phyloP scores from a whole-genome alignment of 345 rosid species.

The Turnera subulata region DNA sequence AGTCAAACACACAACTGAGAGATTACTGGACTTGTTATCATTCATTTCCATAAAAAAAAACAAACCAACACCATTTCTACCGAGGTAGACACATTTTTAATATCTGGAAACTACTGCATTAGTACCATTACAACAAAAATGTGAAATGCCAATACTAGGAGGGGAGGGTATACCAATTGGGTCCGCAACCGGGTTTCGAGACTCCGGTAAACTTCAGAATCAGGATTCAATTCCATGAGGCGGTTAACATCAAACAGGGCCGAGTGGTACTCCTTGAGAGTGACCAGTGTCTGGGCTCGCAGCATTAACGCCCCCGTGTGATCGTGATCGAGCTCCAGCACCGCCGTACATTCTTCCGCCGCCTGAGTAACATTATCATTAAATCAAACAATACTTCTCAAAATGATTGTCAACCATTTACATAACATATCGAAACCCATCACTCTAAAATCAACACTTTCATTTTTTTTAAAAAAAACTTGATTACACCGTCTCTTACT shows the following conservation, averaged over 20 bases:
- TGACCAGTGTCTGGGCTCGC: conserved; percentile 86
- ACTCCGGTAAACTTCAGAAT: conserved; percentile 74
- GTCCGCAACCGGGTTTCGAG: conserved; percentile 84
- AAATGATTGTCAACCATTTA: no score
- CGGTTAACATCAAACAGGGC: conserved; percentile 88
- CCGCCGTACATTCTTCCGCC: conserved; percentile 86
- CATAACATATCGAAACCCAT: neutral
- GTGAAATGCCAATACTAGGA: no score
- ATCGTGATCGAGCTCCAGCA: conserved; percentile 82
- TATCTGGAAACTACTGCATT: no score
- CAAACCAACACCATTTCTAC: no score
- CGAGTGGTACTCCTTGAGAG: conserved; percentile 76
- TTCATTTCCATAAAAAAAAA: no score
- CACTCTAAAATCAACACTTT: no score
- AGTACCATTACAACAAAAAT: no score
- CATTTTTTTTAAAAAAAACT: no score
- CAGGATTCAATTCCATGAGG: conserved; percentile 76
- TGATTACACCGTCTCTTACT: no score
- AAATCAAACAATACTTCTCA: neutral
- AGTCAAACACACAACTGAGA: no score
- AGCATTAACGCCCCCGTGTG: conserved; percentile 93
- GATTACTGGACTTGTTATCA: no score
- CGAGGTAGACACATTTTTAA: no score
- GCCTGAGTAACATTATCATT: conserved; percentile 41
- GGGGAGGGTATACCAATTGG: conserved; percentile 94